These are phyloP conservation scores for Citropsis articulata DNA, from an alignment of 345 rosid species.

Conservation along the genomic window DNA sequence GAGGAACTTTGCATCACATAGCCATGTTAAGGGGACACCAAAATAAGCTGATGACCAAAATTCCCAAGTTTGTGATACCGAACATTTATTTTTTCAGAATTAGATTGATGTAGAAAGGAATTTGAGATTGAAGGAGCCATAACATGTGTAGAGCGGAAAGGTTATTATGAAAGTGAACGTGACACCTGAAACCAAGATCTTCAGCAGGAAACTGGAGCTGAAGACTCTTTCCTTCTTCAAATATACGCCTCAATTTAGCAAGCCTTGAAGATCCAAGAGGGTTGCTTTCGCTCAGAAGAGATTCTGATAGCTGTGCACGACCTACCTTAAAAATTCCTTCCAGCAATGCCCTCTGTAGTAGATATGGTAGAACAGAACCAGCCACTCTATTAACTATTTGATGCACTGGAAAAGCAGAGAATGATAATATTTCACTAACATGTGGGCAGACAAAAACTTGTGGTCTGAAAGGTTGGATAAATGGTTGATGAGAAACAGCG, in stretches of 20 bases:
- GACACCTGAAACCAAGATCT: conserved; percentile 97
- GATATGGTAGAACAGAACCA: conserved; percentile 70
- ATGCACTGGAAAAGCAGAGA: conserved; percentile 53
- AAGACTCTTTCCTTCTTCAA: conserved; percentile 92
- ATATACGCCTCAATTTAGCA: conserved; percentile 56
- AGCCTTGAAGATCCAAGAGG: conserved; percentile 82
- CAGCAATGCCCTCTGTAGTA: conserved; percentile 64
- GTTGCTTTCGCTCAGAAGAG: conserved; percentile 66
- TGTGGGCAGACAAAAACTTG: background rate
- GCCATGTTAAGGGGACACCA: background rate
- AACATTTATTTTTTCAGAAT: background rate
- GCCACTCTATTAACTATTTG: conserved; percentile 45
- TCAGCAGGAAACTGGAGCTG: conserved; percentile 98
- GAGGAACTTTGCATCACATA: background rate
- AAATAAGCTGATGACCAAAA: background rate
- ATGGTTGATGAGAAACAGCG: conserved; percentile 6
- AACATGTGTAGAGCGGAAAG: background rate
- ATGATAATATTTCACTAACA: conserved; percentile 1
- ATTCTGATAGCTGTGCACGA: conserved; percentile 82
- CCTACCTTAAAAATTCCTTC: conserved; percentile 78
- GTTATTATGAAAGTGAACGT: background rate
- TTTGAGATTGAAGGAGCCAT: conserved; percentile 1
- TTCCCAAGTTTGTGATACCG: background rate
- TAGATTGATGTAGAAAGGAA: background rate
- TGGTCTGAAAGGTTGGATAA: conserved; percentile 1